Evolutionary conservation across 192 early-diverging fungal genomes (phyloP).

Genomic region (Backusella luteola): DNA sequence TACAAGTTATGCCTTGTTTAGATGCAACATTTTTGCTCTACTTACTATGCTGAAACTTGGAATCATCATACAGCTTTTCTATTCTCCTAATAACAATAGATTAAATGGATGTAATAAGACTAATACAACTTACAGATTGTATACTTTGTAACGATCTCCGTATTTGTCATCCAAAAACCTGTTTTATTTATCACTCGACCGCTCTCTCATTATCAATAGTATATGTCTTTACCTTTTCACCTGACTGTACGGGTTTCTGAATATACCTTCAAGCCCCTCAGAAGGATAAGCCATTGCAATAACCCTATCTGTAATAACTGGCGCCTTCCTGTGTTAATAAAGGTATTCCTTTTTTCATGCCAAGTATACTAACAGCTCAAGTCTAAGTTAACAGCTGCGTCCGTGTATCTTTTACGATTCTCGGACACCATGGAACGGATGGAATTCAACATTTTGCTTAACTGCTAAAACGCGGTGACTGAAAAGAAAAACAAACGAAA

Average conservation of each 20-base stretch:
- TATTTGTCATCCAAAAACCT: slow-evolving; percentile 56
- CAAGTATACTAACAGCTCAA: slow-evolving; percentile 33
- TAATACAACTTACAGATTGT: slow-evolving; percentile 49
- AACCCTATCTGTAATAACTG: slow-evolving; percentile 50
- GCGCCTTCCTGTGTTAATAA: too few relatives aligned
- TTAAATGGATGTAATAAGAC: not conserved
- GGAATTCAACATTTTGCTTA: slow-evolving; percentile 21
- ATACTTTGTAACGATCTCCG: slow-evolving; percentile 54
- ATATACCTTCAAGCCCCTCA: slow-evolving; percentile 50
- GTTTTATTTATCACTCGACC: not conserved
- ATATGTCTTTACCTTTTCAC: slow-evolving; percentile 46
- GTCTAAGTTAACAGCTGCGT: slow-evolving; percentile 44
- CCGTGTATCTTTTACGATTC: slow-evolving; percentile 37
- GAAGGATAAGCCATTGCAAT: slow-evolving; percentile 62
- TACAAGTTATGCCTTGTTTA: not conserved
- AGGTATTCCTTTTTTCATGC: not conserved
- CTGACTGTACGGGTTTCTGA: slow-evolving; percentile 51
- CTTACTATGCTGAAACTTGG: slow-evolving; percentile 38
- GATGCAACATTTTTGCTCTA: not conserved
- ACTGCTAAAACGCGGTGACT: not conserved
- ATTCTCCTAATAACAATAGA: slow-evolving; percentile 40
- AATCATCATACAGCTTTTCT: slow-evolving; percentile 48
- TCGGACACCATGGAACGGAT: slow-evolving; percentile 24
- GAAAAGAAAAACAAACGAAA: too few relatives aligned
- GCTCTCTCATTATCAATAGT: not conserved